Percentiles rank a stretch among this genome's conserved stretches.
phyloP scores from a whole-genome alignment of 192 early-diverging fungal species.

The Physocladia obscura region DNA sequence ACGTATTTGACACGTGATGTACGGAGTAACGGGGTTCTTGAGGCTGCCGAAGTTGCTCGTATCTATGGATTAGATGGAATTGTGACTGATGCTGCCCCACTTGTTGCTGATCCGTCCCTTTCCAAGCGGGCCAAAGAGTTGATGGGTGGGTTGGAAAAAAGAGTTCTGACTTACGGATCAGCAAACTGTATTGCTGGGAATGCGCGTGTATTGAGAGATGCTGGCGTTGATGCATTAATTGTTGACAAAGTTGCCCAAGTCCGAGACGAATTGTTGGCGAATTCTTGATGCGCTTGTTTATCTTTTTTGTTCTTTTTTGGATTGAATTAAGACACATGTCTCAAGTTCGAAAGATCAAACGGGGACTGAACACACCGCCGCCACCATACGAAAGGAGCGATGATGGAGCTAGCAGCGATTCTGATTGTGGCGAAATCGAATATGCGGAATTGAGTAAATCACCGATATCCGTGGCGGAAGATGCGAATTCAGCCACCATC shows the following conservation, averaged over 20 bases:
- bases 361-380: no score
- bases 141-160: not conserved
- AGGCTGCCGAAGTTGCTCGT: constrained; percentile 76
- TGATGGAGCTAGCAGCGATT: no score
- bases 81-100: constrained; percentile 58
- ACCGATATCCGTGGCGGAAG: not conserved
- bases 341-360: no score
- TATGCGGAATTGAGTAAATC: not conserved
- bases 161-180: constrained; percentile 29
- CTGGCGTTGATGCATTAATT: constrained; percentile 23
- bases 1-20: constrained; percentile 70
- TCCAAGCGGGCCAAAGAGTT: constrained; percentile 13
- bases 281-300: not conserved
- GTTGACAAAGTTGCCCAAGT: constrained; percentile 22
- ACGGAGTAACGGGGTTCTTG: constrained; percentile 77
- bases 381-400: not conserved
- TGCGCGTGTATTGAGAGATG: not conserved
- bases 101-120: constrained; percentile 6
- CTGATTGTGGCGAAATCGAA: no score
- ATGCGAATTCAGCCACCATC: not conserved
- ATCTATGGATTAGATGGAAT: constrained; percentile 74
- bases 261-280: not conserved
- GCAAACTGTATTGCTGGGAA: constrained; percentile 18
- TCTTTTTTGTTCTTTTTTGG: not conserved
- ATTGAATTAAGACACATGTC: no score